Percentiles rank a stretch among this genome's conserved stretches.
phyloP scores from a whole-genome alignment of 768 basidiomycete genomes.

The Galerina marginata region DNA sequence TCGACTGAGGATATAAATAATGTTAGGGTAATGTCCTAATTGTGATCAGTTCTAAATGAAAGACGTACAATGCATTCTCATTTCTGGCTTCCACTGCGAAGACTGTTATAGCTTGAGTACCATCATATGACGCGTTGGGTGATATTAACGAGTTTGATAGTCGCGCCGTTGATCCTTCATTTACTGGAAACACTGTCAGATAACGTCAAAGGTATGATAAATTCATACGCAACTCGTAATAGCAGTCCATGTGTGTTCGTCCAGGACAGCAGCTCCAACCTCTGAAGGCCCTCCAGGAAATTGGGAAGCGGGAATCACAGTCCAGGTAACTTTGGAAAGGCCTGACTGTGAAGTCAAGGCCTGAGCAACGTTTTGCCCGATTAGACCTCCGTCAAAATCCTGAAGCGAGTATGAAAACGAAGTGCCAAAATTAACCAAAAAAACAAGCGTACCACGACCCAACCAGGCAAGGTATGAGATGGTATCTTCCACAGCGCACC shows the following conservation, averaged over 20 bases:
- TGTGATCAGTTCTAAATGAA: background rate
- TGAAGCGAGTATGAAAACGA: constrained; percentile 24
- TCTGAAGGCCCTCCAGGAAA: constrained; percentile 52
- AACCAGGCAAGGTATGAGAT: constrained; percentile 52
- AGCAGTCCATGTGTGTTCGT: constrained; percentile 60
- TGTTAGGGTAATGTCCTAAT: background rate
- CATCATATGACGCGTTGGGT: constrained; percentile 51
- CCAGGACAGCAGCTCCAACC: constrained; percentile 47
- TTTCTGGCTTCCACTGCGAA: constrained; percentile 56
- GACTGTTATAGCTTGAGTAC: constrained; percentile 53
- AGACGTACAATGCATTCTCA: constrained; percentile 62
- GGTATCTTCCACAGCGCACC: constrained; percentile 52
- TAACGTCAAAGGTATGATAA: background rate
- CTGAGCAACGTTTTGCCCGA: constrained; percentile 52
- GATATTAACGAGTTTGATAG: constrained; percentile 41
- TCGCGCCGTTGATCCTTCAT: constrained; percentile 42
- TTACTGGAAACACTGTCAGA: constrained; percentile 36
- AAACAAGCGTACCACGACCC: constrained; percentile 54
- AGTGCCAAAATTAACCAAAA: background rate
- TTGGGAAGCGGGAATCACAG: constrained; percentile 40
- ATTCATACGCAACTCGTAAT: constrained; percentile 49
- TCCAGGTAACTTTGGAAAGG: constrained; percentile 50
- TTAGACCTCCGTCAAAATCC: constrained; percentile 65
- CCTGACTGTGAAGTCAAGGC: constrained; percentile 37
- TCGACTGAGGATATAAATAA: constrained; percentile 29